Percentiles rank a stretch among this genome's conserved stretches.
Conservation (phyloP, 768 basidiomycete species). For the Serendipita vermifera region DNA sequence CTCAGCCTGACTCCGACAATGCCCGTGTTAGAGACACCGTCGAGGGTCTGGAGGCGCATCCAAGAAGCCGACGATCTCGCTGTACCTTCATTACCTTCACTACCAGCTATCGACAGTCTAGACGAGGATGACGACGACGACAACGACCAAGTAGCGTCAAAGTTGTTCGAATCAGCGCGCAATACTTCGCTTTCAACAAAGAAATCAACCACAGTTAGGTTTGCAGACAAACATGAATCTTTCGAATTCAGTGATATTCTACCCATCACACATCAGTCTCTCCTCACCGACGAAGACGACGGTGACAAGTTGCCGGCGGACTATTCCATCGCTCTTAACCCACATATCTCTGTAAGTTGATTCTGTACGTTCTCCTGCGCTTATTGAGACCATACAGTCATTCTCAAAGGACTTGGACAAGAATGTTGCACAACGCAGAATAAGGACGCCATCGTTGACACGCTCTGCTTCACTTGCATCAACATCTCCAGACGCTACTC, state of each 20-base stretch:
- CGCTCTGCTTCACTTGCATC: constrained; percentile 54
- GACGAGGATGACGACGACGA: constrained; percentile 29
- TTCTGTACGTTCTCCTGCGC: not conserved
- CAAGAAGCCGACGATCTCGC: constrained; percentile 46
- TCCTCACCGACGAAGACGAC: constrained; percentile 4
- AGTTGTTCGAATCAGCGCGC: constrained; percentile 49
- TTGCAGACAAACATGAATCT: constrained; percentile 35
- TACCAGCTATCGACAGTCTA: constrained; percentile 50
- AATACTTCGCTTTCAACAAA: constrained; percentile 34
- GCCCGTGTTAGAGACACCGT: constrained; percentile 52
- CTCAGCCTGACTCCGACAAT: not conserved
- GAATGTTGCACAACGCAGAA: constrained; percentile 41
- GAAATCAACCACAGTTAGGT: constrained; percentile 36
- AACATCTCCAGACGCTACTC: constrained; percentile 52
- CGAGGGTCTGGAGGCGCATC: constrained; percentile 72
- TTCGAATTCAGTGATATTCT: constrained; percentile 51
- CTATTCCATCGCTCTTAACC: constrained; percentile 45
- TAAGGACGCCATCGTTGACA: constrained; percentile 33
- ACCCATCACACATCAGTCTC: constrained; percentile 30
- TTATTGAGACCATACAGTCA: constrained; percentile 27
- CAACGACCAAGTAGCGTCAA: constrained; percentile 31
- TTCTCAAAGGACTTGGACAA: constrained; percentile 53
- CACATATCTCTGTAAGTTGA: constrained; percentile 44
- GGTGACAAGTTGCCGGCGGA: constrained; percentile 22
- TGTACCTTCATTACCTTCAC: constrained; percentile 70